These are phyloP conservation scores for Ogataea nonfermentans DNA, from an alignment of 805 yeast species.

Conservation along the genomic window DNA sequence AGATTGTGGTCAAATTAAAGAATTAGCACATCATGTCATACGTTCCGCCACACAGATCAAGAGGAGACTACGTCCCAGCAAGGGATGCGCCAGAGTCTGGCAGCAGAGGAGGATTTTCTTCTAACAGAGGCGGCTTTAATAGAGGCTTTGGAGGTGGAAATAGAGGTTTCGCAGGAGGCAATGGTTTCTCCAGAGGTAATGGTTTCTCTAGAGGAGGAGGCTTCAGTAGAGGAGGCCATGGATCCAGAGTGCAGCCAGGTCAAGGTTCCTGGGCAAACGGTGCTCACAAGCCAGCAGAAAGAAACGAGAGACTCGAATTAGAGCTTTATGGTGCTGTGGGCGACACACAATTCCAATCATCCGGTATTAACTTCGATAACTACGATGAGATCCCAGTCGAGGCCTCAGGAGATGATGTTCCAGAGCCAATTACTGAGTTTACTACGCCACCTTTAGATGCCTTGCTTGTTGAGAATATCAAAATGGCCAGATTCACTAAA, in stretches of 20 bases:
- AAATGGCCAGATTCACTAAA: slow-evolving; percentile 83
- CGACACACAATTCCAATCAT: slow-evolving; percentile 75
- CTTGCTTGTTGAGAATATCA: slow-evolving; percentile 82
- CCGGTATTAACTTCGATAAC: slow-evolving; percentile 98
- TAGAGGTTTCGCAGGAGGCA: slow-evolving; percentile 36
- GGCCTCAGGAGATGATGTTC: slow-evolving; percentile 92
- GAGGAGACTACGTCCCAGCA: slow-evolving; percentile 17
- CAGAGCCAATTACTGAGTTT: slow-evolving; percentile 87
- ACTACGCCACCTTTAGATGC: slow-evolving; percentile 90
- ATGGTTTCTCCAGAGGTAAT: slow-evolving; percentile 34
- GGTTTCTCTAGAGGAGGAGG: slow-evolving; percentile 33
- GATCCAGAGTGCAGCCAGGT: slow-evolving; percentile 41
- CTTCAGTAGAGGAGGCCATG: slow-evolving; percentile 32
- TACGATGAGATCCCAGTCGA: slow-evolving; percentile 99
- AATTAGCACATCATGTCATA: slow-evolving; percentile 32
- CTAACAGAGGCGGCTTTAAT: slow-evolving; percentile 24
- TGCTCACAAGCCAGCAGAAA: slow-evolving; percentile 78
- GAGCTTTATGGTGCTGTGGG: slow-evolving; percentile 82
- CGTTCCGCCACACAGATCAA: slow-evolving; percentile 51
- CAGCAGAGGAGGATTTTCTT: slow-evolving; percentile 29
- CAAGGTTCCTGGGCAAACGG: slow-evolving; percentile 88
- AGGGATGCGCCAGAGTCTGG: slow-evolving; percentile 25
- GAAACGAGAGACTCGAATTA: slow-evolving; percentile 65
- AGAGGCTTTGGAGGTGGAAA: slow-evolving; percentile 31
- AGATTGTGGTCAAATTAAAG: slow-evolving; percentile 7